Base-by-base conservation (phyloP, 257 asterid genomes). In the Jacaranda copaia region DNA sequence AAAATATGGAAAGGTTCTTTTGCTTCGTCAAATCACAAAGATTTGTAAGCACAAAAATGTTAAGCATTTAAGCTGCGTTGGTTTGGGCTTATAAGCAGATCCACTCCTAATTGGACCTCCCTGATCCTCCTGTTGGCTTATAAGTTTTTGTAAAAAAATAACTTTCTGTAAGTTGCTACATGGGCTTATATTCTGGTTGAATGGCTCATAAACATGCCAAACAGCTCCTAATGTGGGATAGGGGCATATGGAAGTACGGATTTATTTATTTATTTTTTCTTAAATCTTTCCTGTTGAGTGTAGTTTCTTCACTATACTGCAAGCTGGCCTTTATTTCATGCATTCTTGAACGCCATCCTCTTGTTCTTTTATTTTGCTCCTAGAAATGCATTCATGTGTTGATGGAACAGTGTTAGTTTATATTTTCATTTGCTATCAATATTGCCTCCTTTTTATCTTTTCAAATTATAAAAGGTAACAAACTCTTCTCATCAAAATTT, bases 401-500 rank as follows among this genome's bases (percentile, higher is more conserved):
- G 61, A 49, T 58, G 36, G 40, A 12, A 14, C 70, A 70, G 19
- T 72, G 14, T 53, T 56, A 38, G 32, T 43, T 48, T 19, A 13
- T 68, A 38, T 56, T 67, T 72, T 8, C 45, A 10, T 70, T 70
- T 56, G 63, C 57, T 38, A 49, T 20, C 32, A 16, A 42, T 2
- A 15, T 9, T 1, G 32, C 12, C 56, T 32, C 12, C n/a, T 8
- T 56, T n/a, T 49, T 45, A 45, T 65, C 61, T 48, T 49, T 36
- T 51, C 46, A 56, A 52, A 72, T 25, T 10, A 59, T 16, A 5
- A 25, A 56, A 45, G 53, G 58, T 70, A 52, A 40, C 12, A 63
- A 6, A 18, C 69, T 32, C 6, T 63, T 48, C 39, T 60, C 19
- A 4, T 76, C 57, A 59, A 60, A 73, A 84, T 81, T 82, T 78